Conservation (phyloP, 495 filamentous ascomycete species). For the Aspergillus ellipticus region DNA sequence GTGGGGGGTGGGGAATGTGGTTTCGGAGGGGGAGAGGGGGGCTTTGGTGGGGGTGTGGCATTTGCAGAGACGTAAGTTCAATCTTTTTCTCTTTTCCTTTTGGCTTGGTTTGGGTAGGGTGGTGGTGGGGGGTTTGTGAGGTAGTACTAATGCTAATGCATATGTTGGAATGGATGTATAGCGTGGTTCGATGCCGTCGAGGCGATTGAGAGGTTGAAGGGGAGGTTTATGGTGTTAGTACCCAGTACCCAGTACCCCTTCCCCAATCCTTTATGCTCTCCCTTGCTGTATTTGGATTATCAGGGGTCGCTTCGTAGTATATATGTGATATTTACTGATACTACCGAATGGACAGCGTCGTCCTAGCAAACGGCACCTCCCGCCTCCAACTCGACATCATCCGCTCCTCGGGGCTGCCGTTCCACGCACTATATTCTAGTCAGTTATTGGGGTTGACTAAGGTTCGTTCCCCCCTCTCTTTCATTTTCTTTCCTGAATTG, state of each 20-base stretch:
- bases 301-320: no score
- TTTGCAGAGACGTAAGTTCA: background rate
- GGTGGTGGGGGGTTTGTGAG: background rate
- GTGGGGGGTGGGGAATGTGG: background rate
- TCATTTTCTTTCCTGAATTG: background rate
- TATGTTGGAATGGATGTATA: background rate
- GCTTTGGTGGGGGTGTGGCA: background rate
- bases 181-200: slow-evolving; percentile 45
- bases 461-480: background rate
- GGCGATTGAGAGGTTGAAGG: slow-evolving; percentile 27
- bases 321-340: no score
- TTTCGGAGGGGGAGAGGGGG: slow-evolving; percentile 18
- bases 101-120: background rate
- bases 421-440: slow-evolving; percentile 52
- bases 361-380: slow-evolving; percentile 54
- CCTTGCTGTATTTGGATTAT: no score
- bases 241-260: no score
- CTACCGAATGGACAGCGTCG: slow-evolving; percentile 25
- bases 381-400: slow-evolving; percentile 51
- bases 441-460: slow-evolving; percentile 47
- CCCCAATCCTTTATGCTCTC: background rate
- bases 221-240: slow-evolving; percentile 21
- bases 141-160: no score
- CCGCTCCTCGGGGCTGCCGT: slow-evolving; percentile 44
- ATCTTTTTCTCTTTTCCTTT: background rate